These are phyloP conservation scores for Termitomyces eurrhizus DNA, from an alignment of 768 basidiomycete genomes.

Conservation along the genomic window DNA sequence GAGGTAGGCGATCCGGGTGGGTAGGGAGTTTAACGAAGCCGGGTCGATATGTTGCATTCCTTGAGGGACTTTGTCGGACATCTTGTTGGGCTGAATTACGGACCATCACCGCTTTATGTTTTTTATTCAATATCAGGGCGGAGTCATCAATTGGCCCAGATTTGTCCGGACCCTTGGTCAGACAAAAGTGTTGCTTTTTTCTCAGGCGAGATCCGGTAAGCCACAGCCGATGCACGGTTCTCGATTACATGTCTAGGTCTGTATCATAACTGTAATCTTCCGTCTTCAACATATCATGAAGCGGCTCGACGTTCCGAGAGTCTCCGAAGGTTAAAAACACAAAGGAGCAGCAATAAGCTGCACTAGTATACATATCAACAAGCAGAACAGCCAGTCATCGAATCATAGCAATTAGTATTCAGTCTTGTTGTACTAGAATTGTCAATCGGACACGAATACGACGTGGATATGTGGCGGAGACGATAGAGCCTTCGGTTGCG, in stretches of 20 bases:
- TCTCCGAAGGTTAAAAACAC: background rate
- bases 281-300: no score
- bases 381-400: no score
- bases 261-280: background rate
- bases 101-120: background rate
- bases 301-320: background rate
- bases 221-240: background rate
- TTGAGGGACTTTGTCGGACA: background rate
- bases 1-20: slow-evolving; percentile 38
- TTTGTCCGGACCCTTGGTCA: background rate
- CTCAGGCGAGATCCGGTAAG: background rate
- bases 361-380: no score
- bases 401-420: no score
- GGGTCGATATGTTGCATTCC: slow-evolving; percentile 26
- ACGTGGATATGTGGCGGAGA: no score
- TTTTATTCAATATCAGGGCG: background rate
- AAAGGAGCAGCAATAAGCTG: no score
- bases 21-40: slow-evolving; percentile 26
- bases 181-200: background rate
- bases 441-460: no score
- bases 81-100: background rate
- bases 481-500: no score
- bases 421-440: no score
- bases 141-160: background rate
- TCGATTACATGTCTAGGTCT: background rate